Percentiles rank a stretch among this genome's conserved stretches.
These are phyloP conservation scores for Pseudogymnoascus sp. DNA, from an alignment of 2,329 filamentous ascomycete genomes.

Conservation along the genomic window DNA sequence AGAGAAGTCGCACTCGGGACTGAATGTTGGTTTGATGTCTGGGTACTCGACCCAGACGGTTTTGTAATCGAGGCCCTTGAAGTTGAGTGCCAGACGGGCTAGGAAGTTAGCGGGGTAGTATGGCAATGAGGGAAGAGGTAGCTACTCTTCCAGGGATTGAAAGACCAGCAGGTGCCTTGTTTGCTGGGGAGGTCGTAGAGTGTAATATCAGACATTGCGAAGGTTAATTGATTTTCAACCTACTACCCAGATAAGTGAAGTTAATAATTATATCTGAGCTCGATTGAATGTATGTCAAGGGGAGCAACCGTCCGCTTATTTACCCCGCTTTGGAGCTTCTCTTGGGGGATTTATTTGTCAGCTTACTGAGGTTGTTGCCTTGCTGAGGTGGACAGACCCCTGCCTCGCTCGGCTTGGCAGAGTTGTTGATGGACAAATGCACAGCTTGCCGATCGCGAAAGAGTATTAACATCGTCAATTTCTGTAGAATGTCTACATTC, in stretches of 20 bases:
- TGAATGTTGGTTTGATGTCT: conserved; percentile 51
- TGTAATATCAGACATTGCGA: conserved; percentile 33
- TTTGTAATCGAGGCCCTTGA: conserved; percentile 59
- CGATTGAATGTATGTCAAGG: not conserved
- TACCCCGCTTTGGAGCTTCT: conserved; percentile 7
- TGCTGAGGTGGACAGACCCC: not conserved
- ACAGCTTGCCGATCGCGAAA: not conserved
- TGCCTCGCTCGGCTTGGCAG: not conserved
- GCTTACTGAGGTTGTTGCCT: not conserved
- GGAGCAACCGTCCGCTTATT: not conserved
- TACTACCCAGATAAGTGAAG: not conserved
- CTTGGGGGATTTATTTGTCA: not conserved
- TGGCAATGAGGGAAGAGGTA: not conserved
- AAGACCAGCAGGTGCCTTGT: conserved; percentile 50
- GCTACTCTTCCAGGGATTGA: conserved; percentile 67
- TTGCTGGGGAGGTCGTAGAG: conserved; percentile 59
- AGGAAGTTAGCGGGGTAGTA: conserved; percentile 15
- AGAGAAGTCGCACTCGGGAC: conserved; percentile 43
- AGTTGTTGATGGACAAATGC: not conserved
- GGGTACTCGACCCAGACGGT: conserved; percentile 68
- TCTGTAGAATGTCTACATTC: not conserved
- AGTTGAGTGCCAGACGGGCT: conserved; percentile 63
- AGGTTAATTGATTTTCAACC: not conserved
- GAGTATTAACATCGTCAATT: not conserved
- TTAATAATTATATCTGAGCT: not conserved